phyloP scores from a whole-genome alignment of 805 yeast genomes.

The Wickerhamomyces rabaulensis region DNA sequence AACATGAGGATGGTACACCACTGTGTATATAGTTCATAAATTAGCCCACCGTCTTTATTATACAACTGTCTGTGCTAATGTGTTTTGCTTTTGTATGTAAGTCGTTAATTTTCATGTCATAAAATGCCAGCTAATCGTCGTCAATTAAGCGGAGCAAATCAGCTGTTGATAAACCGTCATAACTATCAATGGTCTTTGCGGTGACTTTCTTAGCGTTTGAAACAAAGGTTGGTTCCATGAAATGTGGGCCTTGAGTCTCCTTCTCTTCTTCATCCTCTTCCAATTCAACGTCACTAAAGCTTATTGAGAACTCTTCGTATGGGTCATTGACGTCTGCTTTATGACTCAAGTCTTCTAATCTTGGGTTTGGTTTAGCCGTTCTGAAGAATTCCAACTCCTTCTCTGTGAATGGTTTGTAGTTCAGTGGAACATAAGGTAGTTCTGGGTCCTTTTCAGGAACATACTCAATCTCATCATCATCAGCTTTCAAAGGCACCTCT shows the following conservation, averaged over 20 bases:
- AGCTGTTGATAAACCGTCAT: conserved; percentile 18
- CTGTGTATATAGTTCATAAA: not conserved
- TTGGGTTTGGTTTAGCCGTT: conserved; percentile 17
- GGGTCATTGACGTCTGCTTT: conserved; percentile 9
- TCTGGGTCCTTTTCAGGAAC: conserved; percentile 36
- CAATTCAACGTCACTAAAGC: conserved; percentile 23
- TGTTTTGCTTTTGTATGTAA: not conserved
- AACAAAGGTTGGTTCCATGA: conserved; percentile 24
- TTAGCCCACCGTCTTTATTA: not conserved
- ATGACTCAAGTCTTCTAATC: conserved; percentile 9
- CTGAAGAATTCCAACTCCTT: conserved; percentile 26
- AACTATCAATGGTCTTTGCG: conserved; percentile 6
- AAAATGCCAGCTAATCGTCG: conserved; percentile 6
- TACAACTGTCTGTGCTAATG: not conserved
- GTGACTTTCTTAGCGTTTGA: conserved; percentile 13
- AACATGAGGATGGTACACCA: not conserved
- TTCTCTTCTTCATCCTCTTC: conserved; percentile 22
- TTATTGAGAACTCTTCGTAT: conserved; percentile 17
- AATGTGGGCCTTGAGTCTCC: conserved; percentile 11
- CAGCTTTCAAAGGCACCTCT: conserved; percentile 7
- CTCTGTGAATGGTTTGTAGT: conserved; percentile 34
- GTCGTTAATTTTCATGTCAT: not conserved
- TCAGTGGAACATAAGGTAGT: conserved; percentile 39
- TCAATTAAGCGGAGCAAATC: conserved; percentile 20
- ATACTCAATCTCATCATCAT: conserved; percentile 40